These are phyloP conservation scores for Phialocephala subalpina DNA, from an alignment of 2,329 filamentous ascomycete species.

Conservation along the genomic window DNA sequence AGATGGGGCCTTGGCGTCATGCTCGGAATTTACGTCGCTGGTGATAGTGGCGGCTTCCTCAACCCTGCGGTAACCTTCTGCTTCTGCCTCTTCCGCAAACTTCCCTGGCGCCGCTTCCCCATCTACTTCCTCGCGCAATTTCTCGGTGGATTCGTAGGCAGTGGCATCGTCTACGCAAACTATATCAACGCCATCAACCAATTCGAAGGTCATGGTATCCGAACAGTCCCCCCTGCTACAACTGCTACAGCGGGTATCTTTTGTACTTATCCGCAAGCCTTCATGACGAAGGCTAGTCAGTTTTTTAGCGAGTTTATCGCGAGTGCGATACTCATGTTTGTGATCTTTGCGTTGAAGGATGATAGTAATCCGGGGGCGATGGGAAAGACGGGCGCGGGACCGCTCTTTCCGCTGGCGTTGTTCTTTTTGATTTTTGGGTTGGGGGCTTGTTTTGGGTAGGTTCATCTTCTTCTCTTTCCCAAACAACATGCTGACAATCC, in stretches of 20 bases:
- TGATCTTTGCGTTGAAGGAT: slow-evolving; percentile 75
- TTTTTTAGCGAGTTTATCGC: slow-evolving; percentile 79
- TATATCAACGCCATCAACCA: slow-evolving; percentile 70
- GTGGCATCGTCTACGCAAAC: slow-evolving; percentile 67
- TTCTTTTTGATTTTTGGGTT: slow-evolving; percentile 80
- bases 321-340: slow-evolving; percentile 72
- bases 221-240: slow-evolving; percentile 65
- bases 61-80: slow-evolving; percentile 76
- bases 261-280: slow-evolving; percentile 73
- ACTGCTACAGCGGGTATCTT: slow-evolving; percentile 75
- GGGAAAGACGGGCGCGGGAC: slow-evolving; percentile 46
- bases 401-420: slow-evolving; percentile 65
- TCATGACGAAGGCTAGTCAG: slow-evolving; percentile 71
- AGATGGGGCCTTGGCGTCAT: slow-evolving; percentile 67
- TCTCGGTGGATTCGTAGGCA: slow-evolving; percentile 71
- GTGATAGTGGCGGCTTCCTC: slow-evolving; percentile 72
- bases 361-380: slow-evolving; percentile 51
- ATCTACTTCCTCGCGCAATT: slow-evolving; percentile 72
- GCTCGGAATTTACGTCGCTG: slow-evolving; percentile 72
- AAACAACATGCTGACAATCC: not conserved
- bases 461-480: not conserved
- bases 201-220: slow-evolving; percentile 67
- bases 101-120: slow-evolving; percentile 75
- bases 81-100: slow-evolving; percentile 72
- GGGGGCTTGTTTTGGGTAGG: slow-evolving; percentile 68